Base-by-base conservation (phyloP, 495 filamentous ascomycete genomes). In the Tuber aestivum region DNA sequence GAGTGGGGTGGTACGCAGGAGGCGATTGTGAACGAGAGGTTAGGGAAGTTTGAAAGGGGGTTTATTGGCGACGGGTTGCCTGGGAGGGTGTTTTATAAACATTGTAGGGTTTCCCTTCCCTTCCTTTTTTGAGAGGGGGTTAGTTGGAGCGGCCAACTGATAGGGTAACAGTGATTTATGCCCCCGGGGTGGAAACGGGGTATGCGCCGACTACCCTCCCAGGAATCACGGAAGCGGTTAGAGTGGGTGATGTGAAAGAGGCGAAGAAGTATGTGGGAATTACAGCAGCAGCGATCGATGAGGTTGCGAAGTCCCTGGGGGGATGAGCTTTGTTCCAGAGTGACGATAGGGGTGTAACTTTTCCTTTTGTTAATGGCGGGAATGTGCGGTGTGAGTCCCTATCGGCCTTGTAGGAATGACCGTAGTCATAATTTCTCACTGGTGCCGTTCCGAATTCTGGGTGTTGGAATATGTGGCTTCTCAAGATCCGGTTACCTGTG, bases 1-100 rank as follows among this genome's bases (percentile, higher is more conserved):
- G 80, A 82, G 10, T 61, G 50, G 50, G 50, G 50, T 68, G 73
- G 38, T 12, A 77, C 73, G n/a, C 70, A 75, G 42, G 77, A 70
- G 40, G 38, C 70, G 35, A 69, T 81, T 21, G 78, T 83, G 0
- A 85, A 85, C 72, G 50, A 72, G 14, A 84, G 84, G 41, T 72
- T 83, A 12, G 79, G 79, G 40, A 76, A 72, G 35, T 85, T 84
- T 48, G 76, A 81, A 61, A 74, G 81, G 20, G 84, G 78, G 16
- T 85, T 85, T 72, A 73, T 79, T 21, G 75, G 72, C 68, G 83
- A 81, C 16, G 83, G 83, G 23, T 50, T 85, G 40, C 83, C 83
- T 1, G 70, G 71, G 18, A 73, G 83, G 35, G 81, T 81, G 41
- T 85, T 84, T 20, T 85, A 81, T 68, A 80, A 83, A 69, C 84